Conservation (phyloP, 2,329 filamentous ascomycete genomes). For the Beauveria sp. region DNA sequence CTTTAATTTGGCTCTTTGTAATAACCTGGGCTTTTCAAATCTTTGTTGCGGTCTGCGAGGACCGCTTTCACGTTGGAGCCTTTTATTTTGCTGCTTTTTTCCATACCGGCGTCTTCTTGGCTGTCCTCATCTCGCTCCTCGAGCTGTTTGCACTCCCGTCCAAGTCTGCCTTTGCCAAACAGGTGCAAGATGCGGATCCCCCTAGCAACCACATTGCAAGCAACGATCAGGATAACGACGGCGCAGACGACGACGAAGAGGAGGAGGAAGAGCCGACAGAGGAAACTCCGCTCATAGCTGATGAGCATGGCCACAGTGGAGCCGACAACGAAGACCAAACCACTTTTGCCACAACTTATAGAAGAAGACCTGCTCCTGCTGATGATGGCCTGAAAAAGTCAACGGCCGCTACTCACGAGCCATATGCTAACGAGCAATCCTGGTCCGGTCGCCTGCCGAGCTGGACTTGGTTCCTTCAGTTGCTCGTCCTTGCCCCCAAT, state of each 20-base stretch:
- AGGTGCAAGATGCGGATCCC: constrained; percentile 38
- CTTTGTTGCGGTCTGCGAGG: constrained; percentile 64
- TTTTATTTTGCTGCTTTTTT: constrained; percentile 80
- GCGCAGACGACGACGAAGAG: constrained; percentile 13
- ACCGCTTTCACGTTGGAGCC: constrained; percentile 62
- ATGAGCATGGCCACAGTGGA: constrained; percentile 25
- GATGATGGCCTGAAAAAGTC: constrained; percentile 25
- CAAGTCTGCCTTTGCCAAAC: constrained; percentile 61
- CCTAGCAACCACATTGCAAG: constrained; percentile 2
- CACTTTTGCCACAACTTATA: constrained; percentile 49
- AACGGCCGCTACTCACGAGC: constrained; percentile 20
- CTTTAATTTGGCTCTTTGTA: constrained; percentile 75
- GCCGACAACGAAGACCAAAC: constrained; percentile 30
- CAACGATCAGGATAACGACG: constrained; percentile 4
- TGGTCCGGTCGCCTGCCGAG: constrained; percentile 76
- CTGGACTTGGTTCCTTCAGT: constrained; percentile 85
- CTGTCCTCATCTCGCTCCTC: constrained; percentile 65
- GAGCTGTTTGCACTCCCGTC: constrained; percentile 72
- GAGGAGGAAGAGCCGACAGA: constrained; percentile 34
- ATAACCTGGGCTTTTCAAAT: constrained; percentile 68
- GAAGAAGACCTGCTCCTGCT: constrained; percentile 35
- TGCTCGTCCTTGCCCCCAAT: constrained; percentile 72
- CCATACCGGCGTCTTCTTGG: constrained; percentile 66
- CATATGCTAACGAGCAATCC: constrained; percentile 67
- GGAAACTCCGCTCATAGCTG: constrained; percentile 43